phyloP scores from a whole-genome alignment of 2,329 filamentous ascomycete genomes.

The Stromatinia cepivora region DNA sequence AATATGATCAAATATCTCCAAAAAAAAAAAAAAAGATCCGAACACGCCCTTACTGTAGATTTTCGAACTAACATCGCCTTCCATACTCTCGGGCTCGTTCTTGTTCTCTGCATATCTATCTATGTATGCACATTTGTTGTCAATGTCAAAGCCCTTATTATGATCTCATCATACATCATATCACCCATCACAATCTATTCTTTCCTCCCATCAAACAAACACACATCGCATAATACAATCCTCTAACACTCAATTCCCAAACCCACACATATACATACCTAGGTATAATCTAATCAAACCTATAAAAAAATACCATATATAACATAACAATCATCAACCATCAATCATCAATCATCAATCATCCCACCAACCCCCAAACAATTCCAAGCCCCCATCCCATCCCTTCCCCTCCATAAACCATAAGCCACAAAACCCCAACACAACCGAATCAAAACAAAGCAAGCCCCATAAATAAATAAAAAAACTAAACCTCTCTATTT shows the following conservation, averaged over 20 bases:
- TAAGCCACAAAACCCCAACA: neutral
- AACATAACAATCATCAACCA: neutral
- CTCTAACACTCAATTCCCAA: neutral
- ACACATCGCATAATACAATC: neutral
- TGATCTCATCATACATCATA: neutral
- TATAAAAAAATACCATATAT: neutral
- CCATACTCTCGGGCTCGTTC: neutral
- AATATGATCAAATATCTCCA: no score
- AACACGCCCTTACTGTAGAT: no score
- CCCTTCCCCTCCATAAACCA: neutral
- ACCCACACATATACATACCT: neutral
- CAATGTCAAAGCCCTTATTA: neutral
- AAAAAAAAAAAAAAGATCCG: no score
- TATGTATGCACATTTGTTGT: neutral
- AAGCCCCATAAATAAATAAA: conserved; percentile 1
- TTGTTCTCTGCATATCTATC: neutral
- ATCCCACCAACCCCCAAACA: no score
- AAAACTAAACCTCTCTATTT: neutral
- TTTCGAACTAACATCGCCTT: neutral
- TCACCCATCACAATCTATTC: neutral
- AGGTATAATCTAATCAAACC: neutral
- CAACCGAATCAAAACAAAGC: no score
- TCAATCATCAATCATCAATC: neutral
- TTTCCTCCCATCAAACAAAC: no score
- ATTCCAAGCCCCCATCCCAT: no score